A percentile compares a stretch with the other conserved stretches of the same genome.
These are phyloP conservation scores for Mucuna pruriens DNA, from an alignment of 306 rosid genomes.

Conservation along the genomic window DNA sequence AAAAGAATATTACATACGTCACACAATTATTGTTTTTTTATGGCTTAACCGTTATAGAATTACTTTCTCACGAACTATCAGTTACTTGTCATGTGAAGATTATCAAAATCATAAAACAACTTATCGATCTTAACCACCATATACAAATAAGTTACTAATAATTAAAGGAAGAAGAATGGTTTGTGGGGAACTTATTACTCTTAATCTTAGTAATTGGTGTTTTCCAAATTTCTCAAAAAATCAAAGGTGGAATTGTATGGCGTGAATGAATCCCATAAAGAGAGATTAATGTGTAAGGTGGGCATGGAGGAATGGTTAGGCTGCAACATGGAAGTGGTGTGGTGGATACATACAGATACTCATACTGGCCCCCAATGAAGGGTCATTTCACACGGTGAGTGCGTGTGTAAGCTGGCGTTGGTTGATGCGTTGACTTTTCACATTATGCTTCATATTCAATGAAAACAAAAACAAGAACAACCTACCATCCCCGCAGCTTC, in stretches of 20 bases:
- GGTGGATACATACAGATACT: no score
- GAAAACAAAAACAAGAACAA: slow-evolving; percentile 4
- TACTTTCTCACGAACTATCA: no score
- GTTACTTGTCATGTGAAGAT: no score
- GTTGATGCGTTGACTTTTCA: slow-evolving; percentile 24
- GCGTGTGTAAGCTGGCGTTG: neutral
- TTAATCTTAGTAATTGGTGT: neutral
- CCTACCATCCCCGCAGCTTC: neutral
- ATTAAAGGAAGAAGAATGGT: neutral
- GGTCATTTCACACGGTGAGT: slow-evolving; percentile 17
- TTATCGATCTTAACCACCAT: no score
- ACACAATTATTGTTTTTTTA: no score
- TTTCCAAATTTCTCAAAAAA: neutral
- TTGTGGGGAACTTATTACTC: neutral
- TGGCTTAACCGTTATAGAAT: no score
- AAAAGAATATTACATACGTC: neutral
- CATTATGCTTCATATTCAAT: neutral
- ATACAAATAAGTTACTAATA: no score
- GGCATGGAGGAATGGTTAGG: neutral
- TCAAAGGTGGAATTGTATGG: neutral
- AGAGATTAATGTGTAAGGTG: neutral
- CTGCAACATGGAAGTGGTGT: neutral
- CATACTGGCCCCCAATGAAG: neutral
- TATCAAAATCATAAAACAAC: no score
- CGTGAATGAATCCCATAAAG: neutral